Evolutionary conservation across 805 yeast species (phyloP).

Genomic region (Kuraishia floccosa): DNA sequence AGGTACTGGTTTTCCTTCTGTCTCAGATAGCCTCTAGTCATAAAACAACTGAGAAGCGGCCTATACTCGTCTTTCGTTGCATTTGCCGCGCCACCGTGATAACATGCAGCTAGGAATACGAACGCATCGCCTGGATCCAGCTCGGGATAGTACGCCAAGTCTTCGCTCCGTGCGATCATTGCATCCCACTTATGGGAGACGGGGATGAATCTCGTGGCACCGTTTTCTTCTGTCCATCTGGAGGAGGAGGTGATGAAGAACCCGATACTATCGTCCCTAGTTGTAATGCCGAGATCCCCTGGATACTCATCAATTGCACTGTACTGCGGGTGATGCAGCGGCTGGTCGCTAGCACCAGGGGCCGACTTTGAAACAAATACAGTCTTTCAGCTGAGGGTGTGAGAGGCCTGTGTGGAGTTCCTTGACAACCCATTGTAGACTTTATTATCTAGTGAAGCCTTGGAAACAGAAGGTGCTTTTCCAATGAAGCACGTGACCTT

Average conservation of each 20-base stretch:
- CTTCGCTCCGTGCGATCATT: slow-evolving; percentile 10
- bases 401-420: slow-evolving; percentile 9
- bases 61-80: slow-evolving; percentile 13
- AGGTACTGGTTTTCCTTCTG: slow-evolving; percentile 18
- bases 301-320: slow-evolving; percentile 12
- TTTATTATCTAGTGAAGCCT: slow-evolving; percentile 8
- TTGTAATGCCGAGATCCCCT: slow-evolving; percentile 12
- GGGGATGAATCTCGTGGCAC: slow-evolving; percentile 19
- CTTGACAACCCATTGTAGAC: slow-evolving; percentile 10
- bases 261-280: slow-evolving; percentile 13
- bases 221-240: slow-evolving; percentile 11
- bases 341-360: slow-evolving; percentile 13
- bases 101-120: slow-evolving; percentile 17
- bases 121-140: slow-evolving; percentile 18
- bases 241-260: slow-evolving; percentile 10
- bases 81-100: slow-evolving; percentile 20
- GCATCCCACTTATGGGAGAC: slow-evolving; percentile 22
- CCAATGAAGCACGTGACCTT: slow-evolving; percentile 11
- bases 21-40: slow-evolving; percentile 14
- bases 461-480: slow-evolving; percentile 9
- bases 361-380: slow-evolving; percentile 11
- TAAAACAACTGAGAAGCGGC: slow-evolving; percentile 13
- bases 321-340: slow-evolving; percentile 12
- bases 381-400: slow-evolving; percentile 9
- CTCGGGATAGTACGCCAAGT: slow-evolving; percentile 13